Evolutionary conservation across 176 grass and related monocot genomes (phyloP).

Genomic region (Poa annua): DNA sequence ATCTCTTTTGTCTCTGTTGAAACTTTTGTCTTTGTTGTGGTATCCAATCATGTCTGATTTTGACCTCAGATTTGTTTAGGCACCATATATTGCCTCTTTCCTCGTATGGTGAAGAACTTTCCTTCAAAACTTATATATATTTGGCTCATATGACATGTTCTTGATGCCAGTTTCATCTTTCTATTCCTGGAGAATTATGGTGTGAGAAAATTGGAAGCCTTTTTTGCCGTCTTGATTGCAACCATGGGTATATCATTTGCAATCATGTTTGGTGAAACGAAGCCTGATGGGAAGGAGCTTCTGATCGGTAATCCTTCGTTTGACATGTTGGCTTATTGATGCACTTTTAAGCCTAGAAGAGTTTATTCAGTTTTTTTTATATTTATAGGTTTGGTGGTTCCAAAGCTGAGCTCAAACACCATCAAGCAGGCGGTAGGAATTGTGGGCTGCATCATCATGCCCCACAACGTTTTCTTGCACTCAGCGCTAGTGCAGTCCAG

Average conservation of each 20-base stretch:
- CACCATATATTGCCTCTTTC: neutral
- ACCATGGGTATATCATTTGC: conserved; percentile 88
- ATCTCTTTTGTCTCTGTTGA: conserved; percentile 20
- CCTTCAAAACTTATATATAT: neutral
- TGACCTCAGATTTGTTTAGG: conserved; percentile 5
- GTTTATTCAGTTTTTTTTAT: conserved; percentile 35
- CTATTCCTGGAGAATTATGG: conserved; percentile 96
- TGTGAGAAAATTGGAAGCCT: conserved; percentile 94
- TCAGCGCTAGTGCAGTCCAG: conserved; percentile 90
- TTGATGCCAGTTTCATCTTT: conserved; percentile 87
- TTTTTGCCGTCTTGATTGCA: conserved; percentile 86
- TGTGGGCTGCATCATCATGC: conserved; percentile 94
- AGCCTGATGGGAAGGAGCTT: conserved; percentile 87
- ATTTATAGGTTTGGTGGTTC: conserved; percentile 79
- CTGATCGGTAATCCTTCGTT: conserved; percentile 65
- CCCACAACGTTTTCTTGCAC: conserved; percentile 92
- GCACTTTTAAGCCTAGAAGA: conserved; percentile 18
- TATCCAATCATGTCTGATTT: conserved; percentile 35
- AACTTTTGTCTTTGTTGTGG: neutral
- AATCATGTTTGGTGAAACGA: conserved; percentile 91
- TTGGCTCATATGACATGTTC: conserved; percentile 42
- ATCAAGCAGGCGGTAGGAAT: conserved; percentile 89
- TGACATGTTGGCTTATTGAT: neutral
- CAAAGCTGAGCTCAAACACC: conserved; percentile 75
- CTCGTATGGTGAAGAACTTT: neutral